Evolutionary conservation across 202 grass and related monocot genomes (phyloP), one percentile per base, ranked within the genome.

Genomic region (Sporobolus alterniflorus): DNA sequence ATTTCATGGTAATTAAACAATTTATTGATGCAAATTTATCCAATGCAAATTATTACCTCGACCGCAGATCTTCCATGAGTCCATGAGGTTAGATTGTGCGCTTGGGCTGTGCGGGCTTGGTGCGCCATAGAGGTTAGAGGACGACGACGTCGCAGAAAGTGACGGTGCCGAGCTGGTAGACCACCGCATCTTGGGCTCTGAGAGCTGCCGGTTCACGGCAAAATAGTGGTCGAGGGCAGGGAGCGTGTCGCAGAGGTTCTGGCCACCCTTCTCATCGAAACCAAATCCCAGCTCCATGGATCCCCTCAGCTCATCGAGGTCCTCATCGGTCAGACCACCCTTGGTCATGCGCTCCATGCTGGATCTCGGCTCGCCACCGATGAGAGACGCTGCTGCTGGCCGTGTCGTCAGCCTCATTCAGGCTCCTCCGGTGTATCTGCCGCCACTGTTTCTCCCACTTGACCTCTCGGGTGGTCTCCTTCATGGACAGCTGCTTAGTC

Each of bases 241-340:
- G 21, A 94, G 87, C 9, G 92, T 94, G 64, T 89, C 84, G 39
- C 92, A 91, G 15, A 94, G 92, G 61, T 90, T 50, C 9, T 87
- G 81, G 1, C 89, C 89, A 0, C 92, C 89, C 21, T 88, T 84
- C 33, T 85, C 89, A 0, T 80, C 83, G 57, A 94, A 94, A 2
- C 89, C 57, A 36, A 94, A 94, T 1, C 92, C 92, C 0, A 94
- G 87, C 36, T 94, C 92, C 57, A 94, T 91, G 40, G 89, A 94
- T 22, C 92, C 92, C 49, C 61, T 84, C 42, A 94, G 64, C 59
- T 94, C 89, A 10, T 94, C 89, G 1, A 91, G 81, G 74, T 94
- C 89, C 20, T 50, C 92, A 4, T 94, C 92, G 16, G 87, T 94
- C 1, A 94, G 67, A n/a, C 79, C 60, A 28, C 79, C 25, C 39